Conservation (phyloP, 164 flowering plant genomes). For the Litsea cubeba region DNA sequence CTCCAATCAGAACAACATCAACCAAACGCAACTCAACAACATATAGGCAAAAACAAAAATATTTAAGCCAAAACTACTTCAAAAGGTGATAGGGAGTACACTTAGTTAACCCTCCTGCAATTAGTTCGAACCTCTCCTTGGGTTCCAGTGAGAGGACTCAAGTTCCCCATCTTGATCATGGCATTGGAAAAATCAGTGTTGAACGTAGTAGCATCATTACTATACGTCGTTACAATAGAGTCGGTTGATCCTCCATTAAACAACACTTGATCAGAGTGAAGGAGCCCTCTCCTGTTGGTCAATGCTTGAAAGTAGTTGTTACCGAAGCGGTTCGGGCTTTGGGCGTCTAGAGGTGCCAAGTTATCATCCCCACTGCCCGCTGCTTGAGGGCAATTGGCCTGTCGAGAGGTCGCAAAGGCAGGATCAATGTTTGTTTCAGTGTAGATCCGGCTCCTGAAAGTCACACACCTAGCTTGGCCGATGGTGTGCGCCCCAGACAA, state of each 20-base stretch:
- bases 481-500: constrained; percentile 50
- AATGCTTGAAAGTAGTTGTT: constrained; percentile 25
- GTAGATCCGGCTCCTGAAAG: constrained; percentile 31
- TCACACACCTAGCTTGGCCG: constrained; percentile 28
- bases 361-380: constrained; percentile 15
- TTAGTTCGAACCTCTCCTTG: constrained; percentile 22
- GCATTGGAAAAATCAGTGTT: constrained; percentile 24
- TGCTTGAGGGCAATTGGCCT: constrained; percentile 24
- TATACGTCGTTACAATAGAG: constrained; percentile 14
- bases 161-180: constrained; percentile 32
- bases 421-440: constrained; percentile 32
- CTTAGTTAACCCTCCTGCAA: constrained; percentile 18
- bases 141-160: constrained; percentile 22
- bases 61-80: not conserved
- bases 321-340: constrained; percentile 27
- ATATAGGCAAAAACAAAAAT: not conserved
- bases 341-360: constrained; percentile 30
- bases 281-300: constrained; percentile 25
- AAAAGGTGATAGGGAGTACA: not conserved
- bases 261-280: constrained; percentile 36
- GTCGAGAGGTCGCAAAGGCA: constrained; percentile 17
- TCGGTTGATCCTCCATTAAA: constrained; percentile 27
- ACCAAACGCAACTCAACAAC: not conserved
- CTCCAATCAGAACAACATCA: not conserved
- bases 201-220: constrained; percentile 10